These are phyloP conservation scores for Filobasidium floriforme DNA, from an alignment of 768 basidiomycete species.

Conservation along the genomic window DNA sequence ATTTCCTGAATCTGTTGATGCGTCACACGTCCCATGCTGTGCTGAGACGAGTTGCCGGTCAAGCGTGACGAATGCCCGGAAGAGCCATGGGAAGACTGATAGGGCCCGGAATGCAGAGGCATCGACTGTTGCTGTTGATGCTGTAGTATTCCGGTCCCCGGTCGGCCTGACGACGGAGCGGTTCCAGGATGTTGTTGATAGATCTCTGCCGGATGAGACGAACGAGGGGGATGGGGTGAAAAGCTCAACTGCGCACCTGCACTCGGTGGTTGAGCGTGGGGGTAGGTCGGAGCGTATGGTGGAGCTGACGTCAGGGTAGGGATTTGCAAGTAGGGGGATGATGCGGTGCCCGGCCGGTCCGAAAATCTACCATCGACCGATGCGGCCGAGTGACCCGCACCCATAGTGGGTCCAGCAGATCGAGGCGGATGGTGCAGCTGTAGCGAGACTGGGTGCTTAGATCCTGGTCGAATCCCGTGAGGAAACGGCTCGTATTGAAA, in stretches of 20 bases:
- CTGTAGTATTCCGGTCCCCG: background rate
- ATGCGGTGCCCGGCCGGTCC: background rate
- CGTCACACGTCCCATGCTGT: conserved; percentile 12
- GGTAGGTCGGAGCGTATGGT: background rate
- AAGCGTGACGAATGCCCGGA: conserved; percentile 4
- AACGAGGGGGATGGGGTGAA: background rate
- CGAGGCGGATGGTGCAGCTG: background rate
- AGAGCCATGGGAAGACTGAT: conserved; percentile 2
- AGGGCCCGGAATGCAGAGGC: background rate
- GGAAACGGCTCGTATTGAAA: conserved; percentile 8
- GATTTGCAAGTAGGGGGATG: conserved; percentile 6
- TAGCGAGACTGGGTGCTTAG: conserved; percentile 4
- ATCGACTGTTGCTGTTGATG: conserved; percentile 7
- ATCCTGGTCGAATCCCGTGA: conserved; percentile 7
- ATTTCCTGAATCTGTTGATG: conserved; percentile 21
- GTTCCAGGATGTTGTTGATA: conserved; percentile 1
- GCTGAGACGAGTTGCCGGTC: conserved; percentile 3
- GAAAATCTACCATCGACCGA: conserved; percentile 1
- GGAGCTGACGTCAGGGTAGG: background rate
- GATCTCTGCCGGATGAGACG: background rate
- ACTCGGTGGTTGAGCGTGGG: background rate
- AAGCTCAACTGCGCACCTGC: background rate
- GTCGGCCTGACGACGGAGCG: background rate
- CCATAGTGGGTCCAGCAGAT: background rate
- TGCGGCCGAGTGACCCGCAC: background rate